Conservation (phyloP, 495 filamentous ascomycete genomes). For the Evansstolkia leycettana region DNA sequence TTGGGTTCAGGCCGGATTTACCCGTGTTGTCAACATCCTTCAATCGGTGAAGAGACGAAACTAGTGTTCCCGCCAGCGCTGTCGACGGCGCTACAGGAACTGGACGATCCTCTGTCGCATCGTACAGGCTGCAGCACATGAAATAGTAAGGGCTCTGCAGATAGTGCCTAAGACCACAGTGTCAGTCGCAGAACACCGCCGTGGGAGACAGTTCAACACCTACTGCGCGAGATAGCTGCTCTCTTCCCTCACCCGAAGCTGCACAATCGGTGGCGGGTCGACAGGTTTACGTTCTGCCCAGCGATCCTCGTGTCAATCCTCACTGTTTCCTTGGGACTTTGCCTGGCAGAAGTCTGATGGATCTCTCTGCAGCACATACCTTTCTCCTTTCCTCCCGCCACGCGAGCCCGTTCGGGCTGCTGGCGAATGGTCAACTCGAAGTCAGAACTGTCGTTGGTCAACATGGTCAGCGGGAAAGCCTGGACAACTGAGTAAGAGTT, state of each 20-base stretch:
- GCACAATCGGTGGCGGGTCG: constrained; percentile 87
- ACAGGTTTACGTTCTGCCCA: constrained; percentile 77
- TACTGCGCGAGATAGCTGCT: constrained; percentile 61
- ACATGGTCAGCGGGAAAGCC: constrained; percentile 30
- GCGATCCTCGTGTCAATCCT: constrained; percentile 5
- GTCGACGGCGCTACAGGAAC: constrained; percentile 37
- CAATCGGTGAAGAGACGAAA: constrained; percentile 84
- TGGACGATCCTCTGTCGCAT: constrained; percentile 49
- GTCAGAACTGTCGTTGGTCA: constrained; percentile 36
- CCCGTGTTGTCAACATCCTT: constrained; percentile 83
- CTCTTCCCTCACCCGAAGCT: constrained; percentile 59
- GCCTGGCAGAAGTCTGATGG: not conserved
- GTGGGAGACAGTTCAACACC: constrained; percentile 13
- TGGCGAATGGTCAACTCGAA: constrained; percentile 55
- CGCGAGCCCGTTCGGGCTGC: constrained; percentile 52
- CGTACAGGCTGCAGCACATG: constrained; percentile 59
- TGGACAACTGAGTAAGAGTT: constrained; percentile 21
- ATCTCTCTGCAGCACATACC: constrained; percentile 25
- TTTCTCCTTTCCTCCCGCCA: constrained; percentile 65
- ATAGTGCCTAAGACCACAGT: constrained; percentile 43
- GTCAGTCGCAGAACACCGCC: constrained; percentile 1
- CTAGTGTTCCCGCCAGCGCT: constrained; percentile 65
- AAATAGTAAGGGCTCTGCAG: constrained; percentile 70
- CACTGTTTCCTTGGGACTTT: not conserved
- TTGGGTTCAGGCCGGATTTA: constrained; percentile 26